phyloP scores from a whole-genome alignment of 1,284 basidiomycete genomes.

The Phlebopus sp. region DNA sequence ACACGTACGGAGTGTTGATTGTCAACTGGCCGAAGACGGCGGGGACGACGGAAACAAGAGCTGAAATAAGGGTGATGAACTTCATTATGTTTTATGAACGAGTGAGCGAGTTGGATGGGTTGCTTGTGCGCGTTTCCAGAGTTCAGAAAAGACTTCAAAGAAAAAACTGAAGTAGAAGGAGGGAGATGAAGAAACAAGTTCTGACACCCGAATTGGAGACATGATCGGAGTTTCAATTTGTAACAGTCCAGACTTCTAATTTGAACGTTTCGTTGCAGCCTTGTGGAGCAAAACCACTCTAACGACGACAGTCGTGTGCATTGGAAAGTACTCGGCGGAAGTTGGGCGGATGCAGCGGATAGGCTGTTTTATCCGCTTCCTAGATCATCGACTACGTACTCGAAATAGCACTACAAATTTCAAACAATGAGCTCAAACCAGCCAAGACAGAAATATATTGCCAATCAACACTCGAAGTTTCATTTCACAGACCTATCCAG shows the following conservation, averaged over 20 bases:
- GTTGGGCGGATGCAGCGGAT: too few relatives aligned
- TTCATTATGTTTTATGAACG: constrained; percentile 46
- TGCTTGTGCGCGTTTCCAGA: neutral
- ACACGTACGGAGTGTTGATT: constrained; percentile 69
- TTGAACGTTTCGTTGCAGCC: too few relatives aligned
- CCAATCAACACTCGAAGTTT: neutral
- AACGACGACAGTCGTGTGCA: too few relatives aligned
- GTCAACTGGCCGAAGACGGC: constrained; percentile 45
- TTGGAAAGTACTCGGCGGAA: too few relatives aligned
- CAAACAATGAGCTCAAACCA: too few relatives aligned
- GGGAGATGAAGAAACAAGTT: neutral
- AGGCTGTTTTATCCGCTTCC: too few relatives aligned
- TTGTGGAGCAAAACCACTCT: too few relatives aligned
- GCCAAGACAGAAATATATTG: too few relatives aligned
- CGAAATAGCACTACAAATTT: too few relatives aligned
- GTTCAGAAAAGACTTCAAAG: constrained; percentile 4
- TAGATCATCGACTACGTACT: too few relatives aligned
- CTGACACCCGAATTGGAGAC: constrained; percentile 5
- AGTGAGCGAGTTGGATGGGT: constrained; percentile 14
- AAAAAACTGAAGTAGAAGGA: neutral
- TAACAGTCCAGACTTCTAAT: constrained; percentile 5
- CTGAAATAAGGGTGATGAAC: constrained; percentile 41
- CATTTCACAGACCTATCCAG: constrained; percentile 77
- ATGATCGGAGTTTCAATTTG: constrained; percentile 31
- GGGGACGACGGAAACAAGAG: constrained; percentile 46